Evolutionary conservation across 2,329 filamentous ascomycete genomes (phyloP).

Genomic region (Aspergillus tamarii): DNA sequence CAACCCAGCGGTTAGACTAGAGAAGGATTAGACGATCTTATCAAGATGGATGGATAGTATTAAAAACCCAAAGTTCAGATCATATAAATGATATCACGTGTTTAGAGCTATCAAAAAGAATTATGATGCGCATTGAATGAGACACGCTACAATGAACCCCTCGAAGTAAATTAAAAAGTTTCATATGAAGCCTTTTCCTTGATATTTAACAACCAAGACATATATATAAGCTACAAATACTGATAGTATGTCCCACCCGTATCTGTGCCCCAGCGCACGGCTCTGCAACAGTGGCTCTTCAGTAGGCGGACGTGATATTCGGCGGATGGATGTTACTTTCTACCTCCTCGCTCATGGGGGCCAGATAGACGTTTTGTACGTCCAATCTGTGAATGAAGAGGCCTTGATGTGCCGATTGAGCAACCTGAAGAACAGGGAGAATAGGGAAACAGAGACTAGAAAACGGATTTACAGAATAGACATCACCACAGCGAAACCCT

Average conservation of each 20-base stretch:
- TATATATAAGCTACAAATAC: constrained; percentile 4
- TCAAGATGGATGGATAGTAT: constrained; percentile 23
- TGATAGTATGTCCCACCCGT: constrained; percentile 60
- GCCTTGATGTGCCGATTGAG: constrained; percentile 48
- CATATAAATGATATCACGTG: constrained; percentile 6
- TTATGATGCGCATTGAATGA: constrained; percentile 10
- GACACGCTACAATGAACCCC: not conserved
- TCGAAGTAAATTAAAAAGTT: not conserved
- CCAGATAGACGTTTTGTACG: constrained; percentile 27
- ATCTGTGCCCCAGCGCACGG: constrained; percentile 67
- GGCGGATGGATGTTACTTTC: constrained; percentile 40
- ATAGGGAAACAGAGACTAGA: constrained; percentile 2
- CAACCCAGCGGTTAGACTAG: constrained; percentile 87
- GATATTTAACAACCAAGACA: not conserved
- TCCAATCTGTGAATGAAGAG: constrained; percentile 41
- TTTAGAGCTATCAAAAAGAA: constrained; percentile 8
- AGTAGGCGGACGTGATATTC: constrained; percentile 53
- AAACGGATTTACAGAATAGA: not conserved
- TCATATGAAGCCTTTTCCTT: not conserved
- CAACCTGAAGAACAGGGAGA: not conserved
- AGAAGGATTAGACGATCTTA: constrained; percentile 67
- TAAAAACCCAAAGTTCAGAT: constrained; percentile 15
- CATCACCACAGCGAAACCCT: not conserved
- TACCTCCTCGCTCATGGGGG: constrained; percentile 49
- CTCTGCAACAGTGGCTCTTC: constrained; percentile 67